These are phyloP conservation scores for Colletotrichum destructivum DNA, from an alignment of 2,329 filamentous ascomycete species.

Conservation along the genomic window DNA sequence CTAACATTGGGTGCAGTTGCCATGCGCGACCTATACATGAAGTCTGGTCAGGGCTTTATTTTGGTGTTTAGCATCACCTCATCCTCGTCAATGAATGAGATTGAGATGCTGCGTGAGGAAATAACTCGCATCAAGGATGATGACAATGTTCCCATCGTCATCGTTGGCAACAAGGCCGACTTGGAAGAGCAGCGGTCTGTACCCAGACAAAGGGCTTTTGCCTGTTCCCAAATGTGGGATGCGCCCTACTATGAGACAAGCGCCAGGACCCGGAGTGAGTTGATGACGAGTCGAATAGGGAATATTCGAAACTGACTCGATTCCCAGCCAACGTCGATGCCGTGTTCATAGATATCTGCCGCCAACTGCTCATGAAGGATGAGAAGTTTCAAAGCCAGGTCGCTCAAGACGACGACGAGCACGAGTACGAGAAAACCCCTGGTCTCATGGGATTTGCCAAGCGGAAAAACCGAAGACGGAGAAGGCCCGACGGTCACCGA, in stretches of 20 bases:
- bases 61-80: constrained; percentile 95
- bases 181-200: constrained; percentile 88
- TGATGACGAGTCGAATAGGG: not conserved
- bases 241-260: constrained; percentile 94
- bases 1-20: constrained; percentile 60
- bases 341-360: constrained; percentile 87
- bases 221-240: constrained; percentile 88
- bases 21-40: constrained; percentile 91
- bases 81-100: constrained; percentile 84
- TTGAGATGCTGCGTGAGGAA: constrained; percentile 86
- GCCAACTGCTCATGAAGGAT: constrained; percentile 85
- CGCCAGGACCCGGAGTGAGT: constrained; percentile 79
- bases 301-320: constrained; percentile 45
- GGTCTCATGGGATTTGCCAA: constrained; percentile 51
- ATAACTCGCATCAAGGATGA: constrained; percentile 94
- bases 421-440: constrained; percentile 61
- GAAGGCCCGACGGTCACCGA: constrained; percentile 46
- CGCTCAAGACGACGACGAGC: constrained; percentile 56
- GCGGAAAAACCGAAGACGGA: constrained; percentile 49
- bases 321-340: constrained; percentile 86
- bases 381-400: constrained; percentile 62
- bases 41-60: constrained; percentile 91
- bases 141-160: constrained; percentile 87
- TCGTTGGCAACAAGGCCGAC: constrained; percentile 93
- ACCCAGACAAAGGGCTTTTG: constrained; percentile 83